Evolutionary conservation across 345 rosid species (phyloP).

Genomic region (Pelargonium nanum): DNA sequence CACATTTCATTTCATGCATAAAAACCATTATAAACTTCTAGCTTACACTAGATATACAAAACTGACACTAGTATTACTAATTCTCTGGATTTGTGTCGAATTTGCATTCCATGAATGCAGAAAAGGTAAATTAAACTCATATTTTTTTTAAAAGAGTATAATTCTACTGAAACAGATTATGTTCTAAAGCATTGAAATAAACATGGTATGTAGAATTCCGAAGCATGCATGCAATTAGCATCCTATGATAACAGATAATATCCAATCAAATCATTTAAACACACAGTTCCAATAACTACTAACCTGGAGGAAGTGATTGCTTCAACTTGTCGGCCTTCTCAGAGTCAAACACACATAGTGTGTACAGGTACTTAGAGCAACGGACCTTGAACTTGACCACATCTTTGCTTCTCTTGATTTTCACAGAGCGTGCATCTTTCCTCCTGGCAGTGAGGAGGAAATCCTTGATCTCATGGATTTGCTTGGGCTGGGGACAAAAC

Average conservation of each 20-base stretch:
- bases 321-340: constrained; percentile 94
- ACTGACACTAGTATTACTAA: too few relatives aligned
- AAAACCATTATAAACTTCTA: too few relatives aligned
- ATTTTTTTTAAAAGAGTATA: too few relatives aligned
- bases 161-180: too few relatives aligned
- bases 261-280: too few relatives aligned
- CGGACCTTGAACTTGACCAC: constrained; percentile 90
- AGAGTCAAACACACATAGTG: constrained; percentile 70
- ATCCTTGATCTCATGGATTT: constrained; percentile 90
- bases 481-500: constrained; percentile 60
- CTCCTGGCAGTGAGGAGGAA: constrained; percentile 94
- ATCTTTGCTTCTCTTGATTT: constrained; percentile 75
- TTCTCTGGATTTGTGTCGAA: too few relatives aligned
- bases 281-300: not conserved
- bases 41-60: too few relatives aligned
- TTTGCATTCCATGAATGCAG: too few relatives aligned
- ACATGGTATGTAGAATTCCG: not conserved
- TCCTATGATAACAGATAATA: not conserved
- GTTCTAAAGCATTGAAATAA: too few relatives aligned
- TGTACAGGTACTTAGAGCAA: constrained; percentile 85
- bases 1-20: too few relatives aligned
- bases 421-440: constrained; percentile 86
- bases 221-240: not conserved
- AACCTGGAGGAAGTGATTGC: constrained; percentile 97
- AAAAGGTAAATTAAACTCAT: too few relatives aligned